Evolutionary conservation across 306 rosid genomes (phyloP).

Genomic region (Glycine latifolia): DNA sequence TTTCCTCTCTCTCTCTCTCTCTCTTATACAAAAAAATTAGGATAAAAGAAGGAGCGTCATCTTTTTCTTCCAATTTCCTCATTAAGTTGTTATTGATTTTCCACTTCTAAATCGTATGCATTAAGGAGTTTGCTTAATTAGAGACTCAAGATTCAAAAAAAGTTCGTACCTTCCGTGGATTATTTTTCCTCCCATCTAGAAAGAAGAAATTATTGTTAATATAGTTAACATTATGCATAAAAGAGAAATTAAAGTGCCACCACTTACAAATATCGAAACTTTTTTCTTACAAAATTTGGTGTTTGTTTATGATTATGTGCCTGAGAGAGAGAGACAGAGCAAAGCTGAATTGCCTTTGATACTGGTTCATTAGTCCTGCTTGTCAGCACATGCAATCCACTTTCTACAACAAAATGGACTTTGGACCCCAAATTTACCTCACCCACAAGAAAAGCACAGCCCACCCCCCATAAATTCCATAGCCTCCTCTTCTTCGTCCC

Average conservation of each 20-base stretch:
- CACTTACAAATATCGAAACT: conserved; percentile 60
- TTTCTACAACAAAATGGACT: conserved; percentile 89
- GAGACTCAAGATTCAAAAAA: neutral
- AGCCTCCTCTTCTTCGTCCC: conserved; percentile 36
- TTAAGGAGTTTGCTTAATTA: neutral
- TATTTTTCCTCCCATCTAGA: neutral
- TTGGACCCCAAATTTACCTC: conserved; percentile 92
- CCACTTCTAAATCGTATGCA: neutral
- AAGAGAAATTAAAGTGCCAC: conserved; percentile 64
- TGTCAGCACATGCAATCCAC: conserved; percentile 99
- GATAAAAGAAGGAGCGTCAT: conserved; percentile 21
- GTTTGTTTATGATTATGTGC: conserved; percentile 38
- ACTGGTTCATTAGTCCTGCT: conserved; percentile 81
- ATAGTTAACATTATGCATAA: conserved; percentile 46
- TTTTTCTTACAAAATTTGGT: conserved; percentile 54
- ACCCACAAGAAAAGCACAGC: conserved; percentile 89
- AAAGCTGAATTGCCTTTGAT: conserved; percentile 89
- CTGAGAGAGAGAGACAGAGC: conserved; percentile 37
- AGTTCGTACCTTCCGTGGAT: conserved; percentile 33
- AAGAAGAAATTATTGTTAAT: conserved; percentile 4
- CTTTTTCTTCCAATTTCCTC: neutral
- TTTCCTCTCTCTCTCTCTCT: conserved; percentile 10
- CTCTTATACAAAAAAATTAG: neutral
- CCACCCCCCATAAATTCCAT: conserved; percentile 66
- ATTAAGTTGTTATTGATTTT: neutral